Evolutionary conservation across 192 early-diverging fungal species (phyloP).

Genomic region (Backusella circina): DNA sequence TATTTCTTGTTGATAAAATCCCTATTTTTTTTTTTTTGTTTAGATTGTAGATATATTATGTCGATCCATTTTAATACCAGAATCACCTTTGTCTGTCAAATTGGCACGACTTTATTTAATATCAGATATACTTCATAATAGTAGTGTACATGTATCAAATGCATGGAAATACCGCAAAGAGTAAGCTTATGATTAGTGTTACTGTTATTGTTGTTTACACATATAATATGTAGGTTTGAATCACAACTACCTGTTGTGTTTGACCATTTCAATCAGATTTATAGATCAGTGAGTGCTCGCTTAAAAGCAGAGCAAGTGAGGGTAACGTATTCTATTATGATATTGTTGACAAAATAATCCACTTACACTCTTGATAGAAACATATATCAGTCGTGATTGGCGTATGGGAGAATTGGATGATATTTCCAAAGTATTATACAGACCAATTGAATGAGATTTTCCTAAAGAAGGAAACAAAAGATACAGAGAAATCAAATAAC

Average conservation of each 20-base stretch:
- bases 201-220: neutral
- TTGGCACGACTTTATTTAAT: constrained; percentile 77
- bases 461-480: constrained; percentile 32
- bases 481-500: neutral
- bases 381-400: constrained; percentile 60
- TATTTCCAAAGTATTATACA: constrained; percentile 71
- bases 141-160: constrained; percentile 71
- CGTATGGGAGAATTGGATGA: constrained; percentile 90
- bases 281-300: constrained; percentile 63
- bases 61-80: constrained; percentile 50
- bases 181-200: constrained; percentile 17
- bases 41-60: constrained; percentile 67
- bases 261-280: constrained; percentile 62
- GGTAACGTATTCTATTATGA: constrained; percentile 26
- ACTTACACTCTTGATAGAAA: constrained; percentile 25
- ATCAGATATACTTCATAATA: constrained; percentile 91
- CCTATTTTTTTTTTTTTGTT: neutral
- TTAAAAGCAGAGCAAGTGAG: constrained; percentile 80
- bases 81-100: constrained; percentile 59
- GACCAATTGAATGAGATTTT: constrained; percentile 53
- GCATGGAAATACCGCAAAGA: constrained; percentile 81
- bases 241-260: constrained; percentile 59
- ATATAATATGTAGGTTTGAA: constrained; percentile 47
- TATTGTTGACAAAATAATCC: too few species aligned
- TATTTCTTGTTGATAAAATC: neutral